Conservation (phyloP, 768 basidiomycete species). For the Gautieria morchelliformis region DNA sequence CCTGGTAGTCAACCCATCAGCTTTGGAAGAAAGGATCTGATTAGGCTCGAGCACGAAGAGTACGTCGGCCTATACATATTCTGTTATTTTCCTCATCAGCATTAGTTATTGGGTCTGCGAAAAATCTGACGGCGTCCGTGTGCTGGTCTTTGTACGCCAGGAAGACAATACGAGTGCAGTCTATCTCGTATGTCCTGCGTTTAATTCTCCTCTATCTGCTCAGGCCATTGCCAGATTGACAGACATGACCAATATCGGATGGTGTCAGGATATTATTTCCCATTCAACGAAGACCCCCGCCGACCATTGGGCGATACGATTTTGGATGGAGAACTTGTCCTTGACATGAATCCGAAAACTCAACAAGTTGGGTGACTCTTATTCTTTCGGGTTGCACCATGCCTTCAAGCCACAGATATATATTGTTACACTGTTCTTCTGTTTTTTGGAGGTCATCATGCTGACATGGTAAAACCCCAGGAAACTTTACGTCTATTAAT, state of each 20-base stretch:
- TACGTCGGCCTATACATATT: slow-evolving; percentile 20
- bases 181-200: slow-evolving; percentile 55
- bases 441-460: no score
- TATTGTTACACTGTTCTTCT: neutral
- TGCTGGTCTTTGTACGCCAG: slow-evolving; percentile 68
- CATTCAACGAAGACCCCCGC: slow-evolving; percentile 68
- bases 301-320: slow-evolving; percentile 69
- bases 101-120: slow-evolving; percentile 97
- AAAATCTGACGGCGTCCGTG: slow-evolving; percentile 93
- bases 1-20: slow-evolving; percentile 96
- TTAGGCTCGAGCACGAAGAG: slow-evolving; percentile 78
- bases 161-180: slow-evolving; percentile 43
- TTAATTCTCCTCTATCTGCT: neutral
- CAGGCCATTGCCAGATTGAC: slow-evolving; percentile 62
- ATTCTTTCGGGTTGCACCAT: neutral
- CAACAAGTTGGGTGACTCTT: slow-evolving; percentile 41
- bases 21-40: slow-evolving; percentile 62
- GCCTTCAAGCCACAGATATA: neutral
- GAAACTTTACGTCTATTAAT: slow-evolving; percentile 74
- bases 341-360: slow-evolving; percentile 75
- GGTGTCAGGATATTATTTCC: slow-evolving; percentile 75
- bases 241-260: slow-evolving; percentile 81
- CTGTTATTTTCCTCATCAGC: neutral
- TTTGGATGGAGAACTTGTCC: slow-evolving; percentile 88
- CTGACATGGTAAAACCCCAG: slow-evolving; percentile 29